Evolutionary conservation across 139 green algal species (phyloP).

Genomic region (Prasinococcaceae sp.): DNA sequence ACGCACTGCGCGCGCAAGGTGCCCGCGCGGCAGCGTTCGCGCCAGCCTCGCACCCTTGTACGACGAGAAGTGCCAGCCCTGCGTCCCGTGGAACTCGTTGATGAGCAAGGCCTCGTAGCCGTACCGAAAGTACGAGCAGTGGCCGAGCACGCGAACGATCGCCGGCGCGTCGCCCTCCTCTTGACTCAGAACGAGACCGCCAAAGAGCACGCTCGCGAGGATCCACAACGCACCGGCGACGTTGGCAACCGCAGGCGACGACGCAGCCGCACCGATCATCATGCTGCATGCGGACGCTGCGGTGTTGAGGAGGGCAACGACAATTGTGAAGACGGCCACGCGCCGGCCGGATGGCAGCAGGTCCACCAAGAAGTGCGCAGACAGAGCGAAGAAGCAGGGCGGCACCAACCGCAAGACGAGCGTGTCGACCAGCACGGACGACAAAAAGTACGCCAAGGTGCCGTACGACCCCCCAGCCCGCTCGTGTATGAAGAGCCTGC

Average conservation of each 20-base stretch:
- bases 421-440: constrained; percentile 48
- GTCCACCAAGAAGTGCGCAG: constrained; percentile 40
- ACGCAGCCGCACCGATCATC: constrained; percentile 35
- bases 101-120: constrained; percentile 49
- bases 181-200: constrained; percentile 12
- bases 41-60: too few relatives aligned
- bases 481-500: constrained; percentile 46
- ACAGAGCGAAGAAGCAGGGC: constrained; percentile 48
- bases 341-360: neutral
- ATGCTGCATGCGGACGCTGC: constrained; percentile 36
- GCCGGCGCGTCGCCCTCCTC: neutral
- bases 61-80: constrained; percentile 8
- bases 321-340: constrained; percentile 37
- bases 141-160: neutral
- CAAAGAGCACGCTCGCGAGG: constrained; percentile 35
- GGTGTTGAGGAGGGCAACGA: constrained; percentile 44
- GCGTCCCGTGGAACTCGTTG: constrained; percentile 49
- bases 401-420: constrained; percentile 45
- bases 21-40: too few relatives aligned
- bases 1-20: too few relatives aligned
- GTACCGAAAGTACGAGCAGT: constrained; percentile 27
- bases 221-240: constrained; percentile 38
- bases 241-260: constrained; percentile 44
- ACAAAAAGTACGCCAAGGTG: constrained; percentile 25
- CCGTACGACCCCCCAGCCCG: constrained; percentile 32